Base-by-base conservation (phyloP, 108 stramenopile genomes). In the Bacterosira constricta region DNA sequence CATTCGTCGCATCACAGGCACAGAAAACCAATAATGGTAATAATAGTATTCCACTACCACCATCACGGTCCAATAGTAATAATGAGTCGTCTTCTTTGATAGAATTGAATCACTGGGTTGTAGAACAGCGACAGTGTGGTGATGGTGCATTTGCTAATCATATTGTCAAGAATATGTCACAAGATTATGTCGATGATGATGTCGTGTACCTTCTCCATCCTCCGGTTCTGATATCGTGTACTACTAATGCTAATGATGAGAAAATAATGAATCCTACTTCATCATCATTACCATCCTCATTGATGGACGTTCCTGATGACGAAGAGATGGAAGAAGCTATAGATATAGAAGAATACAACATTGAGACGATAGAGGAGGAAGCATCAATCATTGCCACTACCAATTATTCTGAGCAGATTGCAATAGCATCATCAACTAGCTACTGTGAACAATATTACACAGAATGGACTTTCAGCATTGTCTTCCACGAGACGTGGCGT, bases 381-480 rank as follows among this genome's bases (percentile, higher is more conserved):
- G 32, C 27, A 63, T 45, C 44, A 26, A 32, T 10, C 27, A 34
- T n/a, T n/a, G n/a, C n/a, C n/a, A n/a, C n/a, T n/a, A n/a, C n/a
- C n/a, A n/a, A n/a, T n/a, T n/a, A n/a, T n/a, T n/a, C n/a, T n/a
- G n/a, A n/a, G n/a, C n/a, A n/a, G n/a, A n/a, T 6, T 9, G 25
- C 58, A 17, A 71, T 21, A 4, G 21, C 47, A 34, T 38, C 39
- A 26, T 38, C 42, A 47, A 34, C 27, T 21, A 58, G n/a, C 18
- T 17, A 2, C 11, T 5, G 34, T 36, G 5, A 25, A 13, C 21
- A 34, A 35, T 15, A 63, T 18, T 52, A 56, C 32, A 75, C 76
- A 6, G 62, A 83, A 36, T 92, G 91, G 91, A 39, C 30, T 4
- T 88, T 89, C 56, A 86, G 75, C 44, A 63, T 92, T n/a, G 67